These are phyloP conservation scores for Podospora appendiculata DNA, from an alignment of 495 filamentous ascomycete genomes.

Conservation along the genomic window DNA sequence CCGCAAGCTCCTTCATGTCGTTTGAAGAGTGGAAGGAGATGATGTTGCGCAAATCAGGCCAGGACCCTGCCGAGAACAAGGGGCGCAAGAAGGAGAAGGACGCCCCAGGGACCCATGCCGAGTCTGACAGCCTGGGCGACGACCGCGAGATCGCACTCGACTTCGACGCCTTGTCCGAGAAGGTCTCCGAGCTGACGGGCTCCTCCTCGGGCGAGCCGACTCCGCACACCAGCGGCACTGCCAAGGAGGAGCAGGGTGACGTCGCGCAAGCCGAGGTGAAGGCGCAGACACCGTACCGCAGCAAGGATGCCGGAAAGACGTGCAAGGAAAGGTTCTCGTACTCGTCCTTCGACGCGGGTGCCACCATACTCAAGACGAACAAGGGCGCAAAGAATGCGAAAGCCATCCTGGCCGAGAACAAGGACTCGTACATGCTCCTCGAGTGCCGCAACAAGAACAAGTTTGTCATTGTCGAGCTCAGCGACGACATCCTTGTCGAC, in stretches of 20 bases:
- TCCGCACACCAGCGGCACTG: constrained; percentile 22
- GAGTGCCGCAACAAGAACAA: constrained; percentile 83
- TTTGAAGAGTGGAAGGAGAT: constrained; percentile 98
- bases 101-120: constrained; percentile 18
- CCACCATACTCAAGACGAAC: constrained; percentile 87
- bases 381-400: constrained; percentile 73
- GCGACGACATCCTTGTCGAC: constrained; percentile 90
- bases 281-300: constrained; percentile 47
- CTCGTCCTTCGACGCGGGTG: constrained; percentile 93
- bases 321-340: constrained; percentile 90
- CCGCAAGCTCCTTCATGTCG: constrained; percentile 83
- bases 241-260: constrained; percentile 26
- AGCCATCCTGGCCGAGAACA: constrained; percentile 87
- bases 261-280: constrained; percentile 37
- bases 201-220: constrained; percentile 21
- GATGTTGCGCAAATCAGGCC: constrained; percentile 79
- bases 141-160: constrained; percentile 88
- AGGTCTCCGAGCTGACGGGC: constrained; percentile 30
- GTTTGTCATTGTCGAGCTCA: constrained; percentile 81
- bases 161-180: constrained; percentile 56
- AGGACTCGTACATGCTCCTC: constrained; percentile 97
- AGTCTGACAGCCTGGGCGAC: constrained; percentile 57
- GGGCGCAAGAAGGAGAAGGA: constrained; percentile 33
- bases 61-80: constrained; percentile 69
- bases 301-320: constrained; percentile 90